These are phyloP conservation scores for Arthrobotrys iridis DNA, from an alignment of 2,329 filamentous ascomycete species.

Conservation along the genomic window DNA sequence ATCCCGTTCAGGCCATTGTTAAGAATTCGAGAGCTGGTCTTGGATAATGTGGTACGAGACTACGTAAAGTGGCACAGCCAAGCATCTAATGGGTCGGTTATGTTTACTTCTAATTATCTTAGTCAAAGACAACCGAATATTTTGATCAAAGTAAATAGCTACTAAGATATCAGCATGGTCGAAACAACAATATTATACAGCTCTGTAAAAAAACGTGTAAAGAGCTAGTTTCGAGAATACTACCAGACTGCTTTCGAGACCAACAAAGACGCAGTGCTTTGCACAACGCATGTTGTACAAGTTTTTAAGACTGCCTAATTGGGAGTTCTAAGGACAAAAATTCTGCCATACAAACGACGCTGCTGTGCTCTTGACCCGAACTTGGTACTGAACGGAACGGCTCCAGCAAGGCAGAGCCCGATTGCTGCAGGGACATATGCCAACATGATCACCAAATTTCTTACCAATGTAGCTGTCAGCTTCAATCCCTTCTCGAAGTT, in stretches of 20 bases:
- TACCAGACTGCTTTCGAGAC: too few species aligned
- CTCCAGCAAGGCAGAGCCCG: constrained; percentile 3
- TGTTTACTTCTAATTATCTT: too few species aligned
- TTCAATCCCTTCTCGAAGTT: constrained; percentile 90
- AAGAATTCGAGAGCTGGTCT: constrained; percentile 87
- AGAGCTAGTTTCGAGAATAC: too few species aligned
- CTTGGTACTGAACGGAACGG: background rate
- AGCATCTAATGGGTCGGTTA: too few species aligned
- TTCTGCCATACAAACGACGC: background rate
- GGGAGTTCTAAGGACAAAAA: constrained; percentile 7
- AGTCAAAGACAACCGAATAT: too few species aligned
- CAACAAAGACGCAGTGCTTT: too few species aligned
- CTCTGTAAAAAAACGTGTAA: too few species aligned
- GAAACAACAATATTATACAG: too few species aligned
- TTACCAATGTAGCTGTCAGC: constrained; percentile 82
- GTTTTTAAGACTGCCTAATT: constrained; percentile 1
- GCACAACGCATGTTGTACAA: background rate
- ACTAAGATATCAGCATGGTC: too few species aligned
- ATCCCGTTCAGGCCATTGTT: constrained; percentile 85
- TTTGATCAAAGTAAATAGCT: too few species aligned
- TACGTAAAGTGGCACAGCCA: too few species aligned
- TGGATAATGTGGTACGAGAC: constrained; percentile 67
- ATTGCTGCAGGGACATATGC: constrained; percentile 10
- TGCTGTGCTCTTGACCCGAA: background rate
- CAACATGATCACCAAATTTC: constrained; percentile 84